Evolutionary conservation across 441 rosid species (phyloP).

Genomic region (Kokia cookei): DNA sequence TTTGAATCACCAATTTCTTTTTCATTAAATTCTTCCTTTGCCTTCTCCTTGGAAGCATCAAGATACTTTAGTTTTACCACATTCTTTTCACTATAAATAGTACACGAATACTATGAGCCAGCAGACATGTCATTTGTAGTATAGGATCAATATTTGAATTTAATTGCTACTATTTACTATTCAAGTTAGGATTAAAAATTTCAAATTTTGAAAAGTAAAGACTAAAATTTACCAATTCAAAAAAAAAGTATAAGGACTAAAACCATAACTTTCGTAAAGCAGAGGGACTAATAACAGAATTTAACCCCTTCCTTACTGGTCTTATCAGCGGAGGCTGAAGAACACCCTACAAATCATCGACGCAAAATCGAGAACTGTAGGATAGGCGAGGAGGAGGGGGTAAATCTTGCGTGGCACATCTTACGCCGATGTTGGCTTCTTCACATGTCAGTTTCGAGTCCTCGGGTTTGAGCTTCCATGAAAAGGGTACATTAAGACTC

Average conservation of each 20-base stretch:
- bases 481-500: constrained; percentile 23
- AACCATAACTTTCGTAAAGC: too few species aligned
- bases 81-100: constrained; percentile 11
- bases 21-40: not conserved
- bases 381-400: constrained; percentile 4
- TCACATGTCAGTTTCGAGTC: constrained; percentile 16
- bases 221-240: too few species aligned
- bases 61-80: constrained; percentile 3
- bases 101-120: constrained; percentile 9
- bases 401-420: not conserved
- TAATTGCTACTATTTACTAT: too few species aligned
- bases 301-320: not conserved
- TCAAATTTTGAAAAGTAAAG: too few species aligned
- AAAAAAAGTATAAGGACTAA: too few species aligned
- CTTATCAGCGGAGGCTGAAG: not conserved
- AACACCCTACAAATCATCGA: not conserved
- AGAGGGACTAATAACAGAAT: too few species aligned
- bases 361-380: not conserved
- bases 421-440: not conserved
- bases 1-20: not conserved
- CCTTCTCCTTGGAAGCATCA: not conserved
- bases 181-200: too few species aligned
- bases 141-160: too few species aligned
- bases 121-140: not conserved
- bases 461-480: constrained; percentile 35